phyloP scores from a whole-genome alignment of 148 eudicot genomes.

The Chenopodium berlandieri region DNA sequence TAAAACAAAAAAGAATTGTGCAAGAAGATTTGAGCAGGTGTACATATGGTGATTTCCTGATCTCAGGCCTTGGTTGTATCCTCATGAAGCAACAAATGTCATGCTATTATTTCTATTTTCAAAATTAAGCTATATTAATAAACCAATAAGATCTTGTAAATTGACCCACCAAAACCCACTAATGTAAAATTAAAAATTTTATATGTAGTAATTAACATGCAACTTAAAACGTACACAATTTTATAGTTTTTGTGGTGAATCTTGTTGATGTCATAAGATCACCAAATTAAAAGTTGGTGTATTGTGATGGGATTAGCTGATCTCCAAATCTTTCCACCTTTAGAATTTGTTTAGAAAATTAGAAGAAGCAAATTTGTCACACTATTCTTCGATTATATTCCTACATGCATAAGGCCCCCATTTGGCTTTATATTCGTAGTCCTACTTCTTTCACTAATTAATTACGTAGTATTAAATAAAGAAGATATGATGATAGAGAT shows the following conservation, averaged over 20 bases:
- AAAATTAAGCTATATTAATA: background rate
- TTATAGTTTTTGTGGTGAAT: background rate
- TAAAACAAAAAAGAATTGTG: background rate
- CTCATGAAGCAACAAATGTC: slow-evolving; percentile 21
- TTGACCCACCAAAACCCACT: slow-evolving; percentile 23
- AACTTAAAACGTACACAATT: background rate
- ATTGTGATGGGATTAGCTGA: slow-evolving; percentile 7
- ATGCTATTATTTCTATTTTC: background rate
- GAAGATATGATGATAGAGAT: background rate
- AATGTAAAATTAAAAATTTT: background rate
- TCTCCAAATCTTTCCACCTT: background rate
- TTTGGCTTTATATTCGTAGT: background rate
- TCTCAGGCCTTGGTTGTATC: slow-evolving; percentile 21
- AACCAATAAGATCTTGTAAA: background rate
- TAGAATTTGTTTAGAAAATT: background rate
- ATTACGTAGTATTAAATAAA: background rate
- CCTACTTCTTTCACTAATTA: background rate
- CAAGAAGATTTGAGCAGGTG: slow-evolving; percentile 15
- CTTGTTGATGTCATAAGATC: slow-evolving; percentile 15
- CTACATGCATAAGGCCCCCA: background rate
- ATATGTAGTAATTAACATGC: background rate
- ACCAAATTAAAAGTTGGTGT: slow-evolving; percentile 1
- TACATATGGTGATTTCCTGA: slow-evolving; percentile 4
- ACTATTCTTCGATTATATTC: background rate
- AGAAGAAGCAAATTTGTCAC: slow-evolving; percentile 8